Base-by-base conservation (phyloP, 768 basidiomycete genomes). In the Serendipita sp. region DNA sequence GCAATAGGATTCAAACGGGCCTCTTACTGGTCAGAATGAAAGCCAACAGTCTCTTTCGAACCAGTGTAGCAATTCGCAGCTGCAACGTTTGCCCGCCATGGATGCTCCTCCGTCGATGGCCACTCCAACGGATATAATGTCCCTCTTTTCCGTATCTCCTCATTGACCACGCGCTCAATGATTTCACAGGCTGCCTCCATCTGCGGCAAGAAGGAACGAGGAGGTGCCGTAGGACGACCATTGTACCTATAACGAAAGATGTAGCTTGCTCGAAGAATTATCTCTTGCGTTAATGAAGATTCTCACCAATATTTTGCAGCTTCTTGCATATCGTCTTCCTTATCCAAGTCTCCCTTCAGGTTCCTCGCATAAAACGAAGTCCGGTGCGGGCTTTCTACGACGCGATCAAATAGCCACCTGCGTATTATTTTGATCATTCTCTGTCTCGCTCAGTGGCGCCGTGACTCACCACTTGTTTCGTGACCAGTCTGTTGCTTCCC, bases 201-300 rank as follows among this genome's bases (percentile, higher is more conserved):
- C 3, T 74, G 77, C 16, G 76, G 70, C 22, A 84, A 81, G 66
- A 90, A 91, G 1, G 68, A 63, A 16, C 75, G 67, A 0, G 87
- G 84, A 1, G 79, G 69, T 2, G 79, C 79, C 0, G 81, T 83
- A 66, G 71, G 71, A 22, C 82, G 79, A 34, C 89, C 89, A 68
- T 90, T 90, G 68, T 91, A 91, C 88, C 88, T 90, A 31, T 20
- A 41, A n/a, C n/a, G n/a, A n/a, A n/a, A n/a, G n/a, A n/a, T n/a
- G n/a, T n/a, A n/a, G n/a, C 13, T 3, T 4, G 33, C 3, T 42
- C 42, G 7, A 3, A 5, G 42, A 42, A 42, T 20, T n/a, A 13
- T n/a, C n/a, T n/a, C n/a, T n/a, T n/a, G n/a, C n/a, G n/a, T n/a
- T n/a, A n/a, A n/a, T n/a, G 53, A n/a, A 14, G n/a, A 48, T 20